Base-by-base conservation (phyloP, 106 monocot genomes). In the Ottelia alismoides region DNA sequence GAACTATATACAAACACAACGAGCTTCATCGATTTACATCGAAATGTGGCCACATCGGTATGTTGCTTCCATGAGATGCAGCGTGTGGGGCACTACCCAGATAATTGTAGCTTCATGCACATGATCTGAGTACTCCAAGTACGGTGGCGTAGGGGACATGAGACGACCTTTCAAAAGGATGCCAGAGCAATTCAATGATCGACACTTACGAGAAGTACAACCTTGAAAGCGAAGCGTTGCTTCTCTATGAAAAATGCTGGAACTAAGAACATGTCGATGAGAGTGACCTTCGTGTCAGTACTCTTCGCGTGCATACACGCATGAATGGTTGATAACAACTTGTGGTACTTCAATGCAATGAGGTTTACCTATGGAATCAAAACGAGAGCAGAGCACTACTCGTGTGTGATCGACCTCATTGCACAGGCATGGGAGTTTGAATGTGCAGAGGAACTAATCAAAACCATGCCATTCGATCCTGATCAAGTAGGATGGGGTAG, bases 61-160 rank as follows among this genome's bases (percentile, higher is more conserved):
- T 9, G 31, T 1, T 83, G 68, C 44, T 83, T 83, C 43, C 52
- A 30, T 19, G 30, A 65, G 28, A 71, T 89, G 88, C 82, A 74
- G 54, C 65, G 71, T 30, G 52, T 31, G 6, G 88, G 88, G 22
- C 45, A 71, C 65, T 25, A 14, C 40, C 88, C 88, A 0, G 76
- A 89, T 64, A 78, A 88, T 65, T 75, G 77, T 21, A 73, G 71
- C 52, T 76, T 83, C 45, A 76, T 74, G 2, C 80, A 79, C 43
- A 62, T 63, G 0, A 70, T 76, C 21, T 79, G 88, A 49, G 35
- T 75, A 72, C 43, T 30, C 67, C 11, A 75, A 75, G 54, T 30
- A 61, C 24, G 84, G 84, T 22, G 61, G 72, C 22, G 47, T 76
- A 2, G 58, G 50, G 18, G 48, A 9, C 11, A 76, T 69, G 16